Percentiles rank a stretch among this genome's conserved stretches.
phyloP scores from a whole-genome alignment of 768 basidiomycete genomes.

The Calvatia gigantea region DNA sequence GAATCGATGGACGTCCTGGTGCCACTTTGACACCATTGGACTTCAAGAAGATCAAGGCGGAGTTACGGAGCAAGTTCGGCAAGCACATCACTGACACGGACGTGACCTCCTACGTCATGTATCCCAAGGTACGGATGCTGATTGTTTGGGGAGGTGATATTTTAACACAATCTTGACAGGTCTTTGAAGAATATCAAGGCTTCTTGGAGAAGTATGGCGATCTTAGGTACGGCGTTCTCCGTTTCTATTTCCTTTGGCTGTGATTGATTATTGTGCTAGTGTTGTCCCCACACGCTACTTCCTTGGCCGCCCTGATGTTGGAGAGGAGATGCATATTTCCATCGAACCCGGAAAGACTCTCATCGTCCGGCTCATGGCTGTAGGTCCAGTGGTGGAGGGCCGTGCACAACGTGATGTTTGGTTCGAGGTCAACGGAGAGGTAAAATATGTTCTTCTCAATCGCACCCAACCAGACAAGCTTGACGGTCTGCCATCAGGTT shows the following conservation, averaged over 20 bases:
- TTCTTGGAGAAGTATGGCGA: constrained; percentile 97
- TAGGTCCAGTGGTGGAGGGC: constrained; percentile 89
- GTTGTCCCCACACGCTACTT: constrained; percentile 97
- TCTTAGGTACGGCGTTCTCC: constrained; percentile 58
- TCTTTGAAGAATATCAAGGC: constrained; percentile 94
- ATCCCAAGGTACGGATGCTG: constrained; percentile 71
- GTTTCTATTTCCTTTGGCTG: not conserved
- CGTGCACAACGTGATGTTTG: constrained; percentile 94
- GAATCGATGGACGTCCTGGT: constrained; percentile 94
- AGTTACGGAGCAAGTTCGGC: constrained; percentile 90
- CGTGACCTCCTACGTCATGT: constrained; percentile 96
- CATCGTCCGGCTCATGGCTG: constrained; percentile 93
- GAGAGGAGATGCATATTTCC: constrained; percentile 95
- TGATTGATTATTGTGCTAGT: constrained; percentile 34
- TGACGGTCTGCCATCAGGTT: constrained; percentile 46
- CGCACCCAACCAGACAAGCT: constrained; percentile 10
- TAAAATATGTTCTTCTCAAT: constrained; percentile 27
- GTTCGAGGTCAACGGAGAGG: constrained; percentile 98
- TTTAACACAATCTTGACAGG: constrained; percentile 38
- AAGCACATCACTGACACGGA: constrained; percentile 92
- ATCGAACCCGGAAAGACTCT: constrained; percentile 97
- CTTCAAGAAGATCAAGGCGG: constrained; percentile 94
- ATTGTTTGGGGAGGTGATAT: not conserved
- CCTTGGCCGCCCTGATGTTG: constrained; percentile 85
- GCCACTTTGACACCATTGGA: constrained; percentile 83